Evolutionary conservation across 371 early-diverging fungal species (phyloP).

Genomic region (Circinella umbellata): DNA sequence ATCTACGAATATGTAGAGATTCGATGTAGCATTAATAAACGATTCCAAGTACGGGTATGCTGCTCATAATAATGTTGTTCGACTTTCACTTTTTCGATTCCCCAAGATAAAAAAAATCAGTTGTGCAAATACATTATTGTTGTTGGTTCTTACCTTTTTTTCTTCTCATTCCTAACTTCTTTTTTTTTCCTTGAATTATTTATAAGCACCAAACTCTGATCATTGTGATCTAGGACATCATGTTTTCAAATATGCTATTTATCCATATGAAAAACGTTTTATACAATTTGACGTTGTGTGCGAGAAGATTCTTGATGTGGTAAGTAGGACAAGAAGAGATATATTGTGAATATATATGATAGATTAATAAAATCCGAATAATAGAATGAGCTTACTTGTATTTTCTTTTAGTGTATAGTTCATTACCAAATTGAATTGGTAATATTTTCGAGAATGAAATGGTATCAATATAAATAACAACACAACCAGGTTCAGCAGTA

Average conservation of each 20-base stretch:
- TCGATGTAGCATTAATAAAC: conserved; percentile 91
- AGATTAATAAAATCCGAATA: too few relatives aligned
- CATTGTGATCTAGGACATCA: conserved; percentile 73
- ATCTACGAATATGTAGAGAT: conserved; percentile 93
- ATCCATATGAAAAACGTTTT: conserved; percentile 86
- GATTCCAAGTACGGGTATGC: conserved; percentile 94
- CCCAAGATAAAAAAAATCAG: conserved; percentile 90
- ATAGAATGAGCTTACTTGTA: neutral
- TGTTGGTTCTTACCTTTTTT: too few relatives aligned
- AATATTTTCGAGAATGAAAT: conserved; percentile 80
- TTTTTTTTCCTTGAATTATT: neutral
- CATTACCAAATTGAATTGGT: conserved; percentile 53
- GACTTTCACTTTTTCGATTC: conserved; percentile 83
- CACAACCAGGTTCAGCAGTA: conserved; percentile 7
- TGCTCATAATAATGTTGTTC: conserved; percentile 77
- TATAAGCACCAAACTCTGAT: conserved; percentile 61
- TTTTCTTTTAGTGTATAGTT: conserved; percentile 23
- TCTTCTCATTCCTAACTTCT: too few relatives aligned
- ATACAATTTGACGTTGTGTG: conserved; percentile 82
- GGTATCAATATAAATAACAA: conserved; percentile 31
- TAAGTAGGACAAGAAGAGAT: conserved; percentile 36
- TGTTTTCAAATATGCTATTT: conserved; percentile 88
- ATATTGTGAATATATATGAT: too few relatives aligned
- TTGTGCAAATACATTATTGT: too few relatives aligned
- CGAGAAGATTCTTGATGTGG: conserved; percentile 62